Evolutionary conservation across 257 asterid species (phyloP).

Genomic region (Haberlea rhodopensis): DNA sequence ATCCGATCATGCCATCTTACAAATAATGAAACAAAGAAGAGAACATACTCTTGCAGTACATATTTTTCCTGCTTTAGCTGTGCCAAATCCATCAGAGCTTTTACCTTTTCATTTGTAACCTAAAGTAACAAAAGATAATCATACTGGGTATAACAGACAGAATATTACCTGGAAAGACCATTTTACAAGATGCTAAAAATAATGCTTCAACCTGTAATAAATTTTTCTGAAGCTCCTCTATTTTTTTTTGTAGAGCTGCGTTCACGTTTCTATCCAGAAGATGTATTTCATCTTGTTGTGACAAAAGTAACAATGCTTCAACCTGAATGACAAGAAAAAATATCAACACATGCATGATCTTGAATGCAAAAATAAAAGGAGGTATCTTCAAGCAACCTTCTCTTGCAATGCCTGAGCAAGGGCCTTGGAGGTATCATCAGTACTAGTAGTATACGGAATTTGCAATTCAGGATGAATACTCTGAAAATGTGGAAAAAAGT

Average conservation of each 20-base stretch:
- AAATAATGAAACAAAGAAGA: slow-evolving; percentile 15
- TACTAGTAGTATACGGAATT: slow-evolving; percentile 33
- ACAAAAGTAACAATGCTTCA: slow-evolving; percentile 66
- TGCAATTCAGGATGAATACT: slow-evolving; percentile 36
- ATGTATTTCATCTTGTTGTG: slow-evolving; percentile 93
- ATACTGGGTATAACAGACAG: slow-evolving; percentile 12
- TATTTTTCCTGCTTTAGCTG: slow-evolving; percentile 71
- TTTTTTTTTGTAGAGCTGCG: slow-evolving; percentile 69
- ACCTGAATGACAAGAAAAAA: slow-evolving; percentile 51
- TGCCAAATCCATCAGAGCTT: slow-evolving; percentile 90
- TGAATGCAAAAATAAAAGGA: slow-evolving; percentile 18
- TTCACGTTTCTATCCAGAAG: slow-evolving; percentile 77
- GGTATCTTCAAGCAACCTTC: slow-evolving; percentile 54
- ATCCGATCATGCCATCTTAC: background rate
- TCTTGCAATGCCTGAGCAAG: slow-evolving; percentile 86
- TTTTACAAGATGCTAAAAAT: background rate
- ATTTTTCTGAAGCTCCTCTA: slow-evolving; percentile 86
- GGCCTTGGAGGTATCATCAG: slow-evolving; percentile 54
- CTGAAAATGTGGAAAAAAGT: slow-evolving; percentile 38
- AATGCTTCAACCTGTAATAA: slow-evolving; percentile 90
- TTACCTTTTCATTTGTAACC: slow-evolving; percentile 97
- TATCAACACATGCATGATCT: slow-evolving; percentile 20
- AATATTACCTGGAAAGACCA: background rate
- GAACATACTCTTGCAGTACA: slow-evolving; percentile 64
- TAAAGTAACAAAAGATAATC: slow-evolving; percentile 32